Evolutionary conservation across 1,284 basidiomycete genomes (phyloP).

Genomic region (Sphagnurus paluster): DNA sequence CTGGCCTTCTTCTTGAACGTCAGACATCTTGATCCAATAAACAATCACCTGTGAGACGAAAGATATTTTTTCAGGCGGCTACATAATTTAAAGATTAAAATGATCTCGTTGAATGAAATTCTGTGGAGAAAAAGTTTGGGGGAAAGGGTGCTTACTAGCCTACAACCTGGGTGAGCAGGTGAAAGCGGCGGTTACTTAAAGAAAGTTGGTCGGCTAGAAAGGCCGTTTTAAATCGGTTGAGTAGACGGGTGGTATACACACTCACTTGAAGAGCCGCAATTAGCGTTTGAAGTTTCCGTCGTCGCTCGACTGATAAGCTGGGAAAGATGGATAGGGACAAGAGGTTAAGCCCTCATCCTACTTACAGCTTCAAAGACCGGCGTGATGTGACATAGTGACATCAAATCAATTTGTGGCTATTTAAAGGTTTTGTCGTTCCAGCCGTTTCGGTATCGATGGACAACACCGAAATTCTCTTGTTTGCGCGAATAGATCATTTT

Average conservation of each 20-base stretch:
- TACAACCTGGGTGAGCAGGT: too few species aligned
- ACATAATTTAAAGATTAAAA: too few species aligned
- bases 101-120: too few species aligned
- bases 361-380: slow-evolving; percentile 18
- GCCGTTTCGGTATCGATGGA: too few species aligned
- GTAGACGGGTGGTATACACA: too few species aligned
- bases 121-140: too few species aligned
- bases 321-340: slow-evolving; percentile 17
- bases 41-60: background rate
- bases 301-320: slow-evolving; percentile 2
- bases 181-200: slow-evolving; percentile 1
- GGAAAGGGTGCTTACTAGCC: too few species aligned
- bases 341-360: slow-evolving; percentile 16
- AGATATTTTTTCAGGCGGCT: background rate
- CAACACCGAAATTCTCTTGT: too few species aligned
- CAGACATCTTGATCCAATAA: slow-evolving; percentile 25
- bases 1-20: slow-evolving; percentile 43
- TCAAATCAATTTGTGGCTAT: slow-evolving; percentile 15
- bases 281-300: too few species aligned
- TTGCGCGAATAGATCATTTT: too few species aligned
- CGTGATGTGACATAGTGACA: slow-evolving; percentile 27
- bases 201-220: background rate
- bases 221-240: background rate
- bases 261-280: too few species aligned
- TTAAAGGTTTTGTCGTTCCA: slow-evolving; percentile 10